These are phyloP conservation scores for Lunasporangiospora selenospora DNA, from an alignment of 192 early-diverging fungal species.

Conservation along the genomic window DNA sequence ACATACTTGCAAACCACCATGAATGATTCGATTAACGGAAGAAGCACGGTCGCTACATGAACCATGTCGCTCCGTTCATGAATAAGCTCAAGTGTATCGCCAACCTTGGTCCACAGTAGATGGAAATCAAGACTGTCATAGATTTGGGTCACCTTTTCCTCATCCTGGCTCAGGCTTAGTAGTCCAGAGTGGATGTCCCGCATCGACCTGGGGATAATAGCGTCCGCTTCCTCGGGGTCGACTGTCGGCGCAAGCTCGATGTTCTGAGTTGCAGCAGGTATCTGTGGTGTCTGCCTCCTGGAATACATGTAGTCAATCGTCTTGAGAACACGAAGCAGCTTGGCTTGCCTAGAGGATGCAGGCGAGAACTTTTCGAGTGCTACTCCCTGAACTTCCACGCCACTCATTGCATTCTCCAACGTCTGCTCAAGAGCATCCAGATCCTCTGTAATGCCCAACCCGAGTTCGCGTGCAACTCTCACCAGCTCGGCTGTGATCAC, in stretches of 20 bases:
- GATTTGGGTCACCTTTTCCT: constrained; percentile 56
- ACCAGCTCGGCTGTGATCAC: constrained; percentile 86
- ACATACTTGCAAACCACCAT: constrained; percentile 98
- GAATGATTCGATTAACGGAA: constrained; percentile 96
- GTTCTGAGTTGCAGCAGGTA: constrained; percentile 50
- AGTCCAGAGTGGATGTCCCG: constrained; percentile 41
- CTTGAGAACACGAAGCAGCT: constrained; percentile 91
- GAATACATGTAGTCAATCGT: constrained; percentile 91
- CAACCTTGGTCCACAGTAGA: constrained; percentile 81
- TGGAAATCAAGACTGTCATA: constrained; percentile 62
- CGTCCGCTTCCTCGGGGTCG: constrained; percentile 51
- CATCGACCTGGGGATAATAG: constrained; percentile 44
- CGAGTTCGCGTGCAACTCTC: constrained; percentile 70
- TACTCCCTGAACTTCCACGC: constrained; percentile 76
- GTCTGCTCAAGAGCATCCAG: constrained; percentile 69
- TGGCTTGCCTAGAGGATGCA: constrained; percentile 89
- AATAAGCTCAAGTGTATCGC: constrained; percentile 75
- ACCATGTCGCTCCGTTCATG: constrained; percentile 81
- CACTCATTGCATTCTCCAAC: constrained; percentile 59
- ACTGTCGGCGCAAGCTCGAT: constrained; percentile 50
- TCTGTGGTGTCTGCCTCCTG: constrained; percentile 41
- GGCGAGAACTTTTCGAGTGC: constrained; percentile 83
- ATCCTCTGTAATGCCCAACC: constrained; percentile 70
- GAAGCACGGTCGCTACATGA: constrained; percentile 89
- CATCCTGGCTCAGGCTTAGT: constrained; percentile 48